Evolutionary conservation across 139 green algal species (phyloP), one percentile per base, ranked within the genome.

Genomic region (Spirogloea muscicola): DNA sequence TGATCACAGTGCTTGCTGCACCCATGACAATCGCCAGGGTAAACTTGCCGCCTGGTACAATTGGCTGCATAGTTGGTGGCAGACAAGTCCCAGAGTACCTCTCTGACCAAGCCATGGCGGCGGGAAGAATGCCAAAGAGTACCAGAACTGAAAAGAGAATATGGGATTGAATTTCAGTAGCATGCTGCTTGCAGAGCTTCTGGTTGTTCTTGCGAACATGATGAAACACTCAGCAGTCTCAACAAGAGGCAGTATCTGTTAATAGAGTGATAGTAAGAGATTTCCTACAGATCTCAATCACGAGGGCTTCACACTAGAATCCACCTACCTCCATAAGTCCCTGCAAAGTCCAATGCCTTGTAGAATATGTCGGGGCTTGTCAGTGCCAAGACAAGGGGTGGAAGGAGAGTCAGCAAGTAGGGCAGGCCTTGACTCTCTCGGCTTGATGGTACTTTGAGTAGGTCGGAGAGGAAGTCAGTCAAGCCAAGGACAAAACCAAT

Each of bases 401-500:
- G 88, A 3, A 87, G 36, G 2, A 89, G 44, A 13, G 84, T 85
- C 1, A 85, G 25, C 29, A 74, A 59, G 72, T 77, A 86, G 3
- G 85, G 76, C 42, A 82, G 39, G 25, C 58, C 41, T 27, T 76
- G 69, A 3, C 58, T 13, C 34, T 37, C 68, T 70, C 51, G 27
- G 18, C 63, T 52, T 3, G 55, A 57, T 25, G 84, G 86, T 7
- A 88, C 61, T 38, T 76, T 75, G 49, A 92, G 76, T 0, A n/a
- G 67, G 55, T 95, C 90, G 0, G 82, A 72, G 29, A 40, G n/a
- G 29, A 69, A 77, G 52, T 77, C 68, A 0, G 75, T 79, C 0
- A 90, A 40, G 4, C 76, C 74, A 10, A 92, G 69, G 9, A 48
- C 59, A 63, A 81, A 89, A n/a, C 86, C 87, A 21, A 91, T 85